Evolutionary conservation across 257 asterid species (phyloP), one percentile per base, ranked within the genome.

Genomic region (Salvia hispanica): DNA sequence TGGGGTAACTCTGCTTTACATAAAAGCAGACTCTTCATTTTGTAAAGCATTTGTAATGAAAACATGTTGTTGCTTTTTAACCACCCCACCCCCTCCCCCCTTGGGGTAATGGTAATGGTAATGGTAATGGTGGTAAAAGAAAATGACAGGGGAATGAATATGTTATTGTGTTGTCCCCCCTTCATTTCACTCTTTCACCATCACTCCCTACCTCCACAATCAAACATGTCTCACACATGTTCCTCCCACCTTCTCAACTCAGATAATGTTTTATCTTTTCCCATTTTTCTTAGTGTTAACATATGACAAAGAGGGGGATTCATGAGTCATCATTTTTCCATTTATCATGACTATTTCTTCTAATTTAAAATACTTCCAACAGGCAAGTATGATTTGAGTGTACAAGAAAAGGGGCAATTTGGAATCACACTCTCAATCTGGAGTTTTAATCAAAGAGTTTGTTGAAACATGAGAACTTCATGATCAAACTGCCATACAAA

Each of bases 401-500:
- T 54, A 16, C 61, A 61, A 66, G 16, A 64, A 72, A 69, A 25
- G 63, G 44, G 62, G 11, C 48, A 33, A 37, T 65, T 65, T 44
- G 63, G 70, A 72, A 74, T 74, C 37, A 43, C 64, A 43, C 61
- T 11, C 58, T 50, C 64, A 43, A 56, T 11, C 58, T 50, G 71
- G 42, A 40, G 25, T 66, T 77, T 63, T 61, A 69, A 66, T 58
- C 59, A 52, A 48, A 69, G 45, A 61, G 86, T 85, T 77, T 55
- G 95, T 87, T 87, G 84, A 66, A 78, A 74, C 86, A 87, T 80
- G 88, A 72, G 69, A 76, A 76, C 42, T 46, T 78, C 85, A 83
- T 87, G 92, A 85, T 66, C 67, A 59, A 85, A 83, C 92, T 76
- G 79, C 80, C 83, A 75, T 65, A 25, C 74, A 52, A 56, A 77